A percentile compares a stretch with the other conserved stretches of the same genome.
Conservation (phyloP, 352 stramenopile species). For the Globisporangium abappressorium region DNA sequence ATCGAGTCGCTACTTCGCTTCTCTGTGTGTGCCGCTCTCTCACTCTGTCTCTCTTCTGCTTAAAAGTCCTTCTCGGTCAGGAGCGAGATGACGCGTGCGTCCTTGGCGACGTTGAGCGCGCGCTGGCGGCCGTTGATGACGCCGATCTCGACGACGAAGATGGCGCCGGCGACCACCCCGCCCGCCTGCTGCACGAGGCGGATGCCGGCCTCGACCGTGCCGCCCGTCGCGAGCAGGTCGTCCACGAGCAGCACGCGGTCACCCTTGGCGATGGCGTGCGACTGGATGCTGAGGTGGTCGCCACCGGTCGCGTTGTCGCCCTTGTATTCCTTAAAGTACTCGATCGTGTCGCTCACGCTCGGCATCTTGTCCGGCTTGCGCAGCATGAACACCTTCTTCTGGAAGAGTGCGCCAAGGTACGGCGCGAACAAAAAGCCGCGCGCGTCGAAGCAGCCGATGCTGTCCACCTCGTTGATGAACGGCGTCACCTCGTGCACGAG, state of each 20-base stretch:
- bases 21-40: too few relatives aligned
- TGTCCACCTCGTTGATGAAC: conserved; percentile 57
- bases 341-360: conserved; percentile 87
- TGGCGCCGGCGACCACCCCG: conserved; percentile 86
- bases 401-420: conserved; percentile 92
- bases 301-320: conserved; percentile 82
- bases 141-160: conserved; percentile 95
- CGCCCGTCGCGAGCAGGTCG: conserved; percentile 96
- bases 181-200: conserved; percentile 86
- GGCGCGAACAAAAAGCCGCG: conserved; percentile 97
- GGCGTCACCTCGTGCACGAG: conserved; percentile 73
- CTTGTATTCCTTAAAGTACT: conserved; percentile 94
- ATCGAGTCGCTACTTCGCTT: neutral
- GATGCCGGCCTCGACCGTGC: conserved; percentile 89
- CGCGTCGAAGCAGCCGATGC: conserved; percentile 94
- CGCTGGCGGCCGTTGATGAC: conserved; percentile 54
- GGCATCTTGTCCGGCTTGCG: conserved; percentile 98
- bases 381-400: conserved; percentile 99
- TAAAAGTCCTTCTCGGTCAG: conserved; percentile 74
- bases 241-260: conserved; percentile 95
- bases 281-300: conserved; percentile 88
- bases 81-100: conserved; percentile 56
- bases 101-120: conserved; percentile 35
- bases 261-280: conserved; percentile 65
- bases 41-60: neutral